These are phyloP conservation scores for Raphanus hybrid DNA, from an alignment of 441 rosid genomes.

Conservation along the genomic window DNA sequence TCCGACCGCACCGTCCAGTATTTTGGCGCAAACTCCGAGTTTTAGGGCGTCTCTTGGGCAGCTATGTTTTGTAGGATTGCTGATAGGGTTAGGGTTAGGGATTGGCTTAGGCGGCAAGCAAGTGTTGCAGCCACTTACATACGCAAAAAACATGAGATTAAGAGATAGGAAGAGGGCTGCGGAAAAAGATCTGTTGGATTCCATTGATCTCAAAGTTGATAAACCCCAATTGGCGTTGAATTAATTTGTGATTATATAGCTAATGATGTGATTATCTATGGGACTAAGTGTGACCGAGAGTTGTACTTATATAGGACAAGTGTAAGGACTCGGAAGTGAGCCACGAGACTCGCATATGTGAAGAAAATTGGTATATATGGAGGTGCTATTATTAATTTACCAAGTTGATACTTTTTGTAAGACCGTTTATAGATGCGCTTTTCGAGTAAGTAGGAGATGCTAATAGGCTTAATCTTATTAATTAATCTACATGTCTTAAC, in stretches of 20 bases:
- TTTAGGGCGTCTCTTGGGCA: conserved; percentile 69
- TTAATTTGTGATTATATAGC: conserved; percentile 2
- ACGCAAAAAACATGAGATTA: conserved; percentile 2
- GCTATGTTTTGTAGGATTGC: conserved; percentile 30
- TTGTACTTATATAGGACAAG: conserved; percentile 33
- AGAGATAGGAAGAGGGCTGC: background rate
- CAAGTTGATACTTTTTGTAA: conserved; percentile 24
- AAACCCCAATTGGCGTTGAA: background rate
- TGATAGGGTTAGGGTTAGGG: conserved; percentile 10
- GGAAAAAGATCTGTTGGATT: background rate
- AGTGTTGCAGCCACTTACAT: conserved; percentile 3
- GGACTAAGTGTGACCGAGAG: conserved; percentile 3
- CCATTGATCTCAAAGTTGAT: conserved; percentile 7
- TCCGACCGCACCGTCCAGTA: conserved; percentile 55
- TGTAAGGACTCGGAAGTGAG: conserved; percentile 10
- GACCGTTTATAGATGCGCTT: background rate
- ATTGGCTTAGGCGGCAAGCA: conserved; percentile 6
- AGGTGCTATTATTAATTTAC: conserved; percentile 12
- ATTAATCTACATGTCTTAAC: background rate
- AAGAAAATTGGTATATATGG: background rate
- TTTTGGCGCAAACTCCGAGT: conserved; percentile 63
- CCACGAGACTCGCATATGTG: conserved; percentile 16
- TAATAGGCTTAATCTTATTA: background rate
- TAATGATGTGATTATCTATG: conserved; percentile 5
- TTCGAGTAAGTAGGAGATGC: background rate